Evolutionary conservation across 805 yeast genomes (phyloP), one percentile per base, ranked within the genome.

Genomic region (Ogataea naganishii): DNA sequence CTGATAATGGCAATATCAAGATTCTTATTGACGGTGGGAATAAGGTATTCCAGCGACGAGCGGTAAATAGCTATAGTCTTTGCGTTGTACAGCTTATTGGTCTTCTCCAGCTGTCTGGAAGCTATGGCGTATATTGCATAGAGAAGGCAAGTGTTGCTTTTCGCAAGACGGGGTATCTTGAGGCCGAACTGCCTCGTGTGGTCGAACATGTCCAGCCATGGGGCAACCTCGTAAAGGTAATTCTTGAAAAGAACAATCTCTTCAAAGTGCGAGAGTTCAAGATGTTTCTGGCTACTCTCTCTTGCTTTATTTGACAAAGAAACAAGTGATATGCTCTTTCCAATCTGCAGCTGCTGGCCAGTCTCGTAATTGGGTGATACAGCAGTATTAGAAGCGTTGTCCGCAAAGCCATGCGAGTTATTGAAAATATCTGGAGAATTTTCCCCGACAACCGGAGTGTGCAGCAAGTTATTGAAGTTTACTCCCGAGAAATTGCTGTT

Each of bases 71-170:
- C 33, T 14, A 35, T 27, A 27, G 41, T 27, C 21, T 23, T n/a
- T 20, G 31, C 30, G 18, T 32, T 5, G 36, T 32, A 26, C n/a
- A n/a, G n/a, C 28, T 35, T 36, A n/a, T 44, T 47, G 5, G 47
- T 45, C 21, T 44, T 51, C 29, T 58, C 62, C 31, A 33, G 37
- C 26, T 56, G 60, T 11, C 58, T 38, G 2, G 62, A 49, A 14
- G 60, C 50, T 9, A 58, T 36, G 3, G 62, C 60, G 14, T 49
- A 39, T 1, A 58, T 40, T 2, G 62, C 50, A 29, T 45, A 51
- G 11, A 41, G 29, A 12, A 58, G 36, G 2, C 40, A 33, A 7
- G 25, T 30, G 18, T 33, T 33, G 6, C 14, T 37, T 55, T 62
- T 36, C 38, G 69, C 33, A 54, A 62, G 35, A 47, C 62, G 40